Conservation (phyloP, 768 basidiomycete genomes). For the Pisolithus orientalis region DNA sequence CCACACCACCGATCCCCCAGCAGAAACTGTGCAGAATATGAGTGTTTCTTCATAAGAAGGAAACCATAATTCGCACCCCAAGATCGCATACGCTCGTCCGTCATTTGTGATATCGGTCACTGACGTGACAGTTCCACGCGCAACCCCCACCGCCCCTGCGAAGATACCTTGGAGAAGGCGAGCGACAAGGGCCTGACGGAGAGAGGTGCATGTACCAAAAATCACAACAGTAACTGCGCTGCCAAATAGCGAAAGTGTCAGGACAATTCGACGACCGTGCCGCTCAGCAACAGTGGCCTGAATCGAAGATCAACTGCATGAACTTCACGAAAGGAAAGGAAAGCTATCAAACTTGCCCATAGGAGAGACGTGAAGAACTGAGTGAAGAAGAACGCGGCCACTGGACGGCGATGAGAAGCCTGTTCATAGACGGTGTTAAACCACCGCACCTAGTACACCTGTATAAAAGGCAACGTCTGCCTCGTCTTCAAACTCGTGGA, state of each 20-base stretch:
- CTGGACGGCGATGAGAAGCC: slow-evolving; percentile 30
- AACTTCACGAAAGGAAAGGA: slow-evolving; percentile 8
- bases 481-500: slow-evolving; percentile 67
- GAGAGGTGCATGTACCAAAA: slow-evolving; percentile 71
- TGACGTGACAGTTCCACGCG: slow-evolving; percentile 78
- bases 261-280: slow-evolving; percentile 80
- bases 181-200: slow-evolving; percentile 77
- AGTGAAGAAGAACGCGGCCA: slow-evolving; percentile 85
- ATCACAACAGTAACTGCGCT: slow-evolving; percentile 71
- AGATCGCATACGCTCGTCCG: slow-evolving; percentile 87
- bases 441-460: slow-evolving; percentile 65
- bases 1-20: slow-evolving; percentile 96
- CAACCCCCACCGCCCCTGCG: slow-evolving; percentile 91
- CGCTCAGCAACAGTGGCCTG: slow-evolving; percentile 91
- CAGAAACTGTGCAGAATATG: slow-evolving; percentile 54
- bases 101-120: slow-evolving; percentile 92
- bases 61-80: slow-evolving; percentile 47
- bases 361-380: slow-evolving; percentile 93
- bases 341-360: slow-evolving; percentile 52
- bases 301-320: not conserved
- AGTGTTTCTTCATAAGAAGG: not conserved
- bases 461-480: slow-evolving; percentile 87
- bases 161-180: slow-evolving; percentile 90
- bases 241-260: slow-evolving; percentile 80
- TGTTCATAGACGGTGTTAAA: slow-evolving; percentile 5